A percentile compares a stretch with the other conserved stretches of the same genome.
phyloP scores from a whole-genome alignment of 2,329 filamentous ascomycete species.

The Macrophomina phaseolina region DNA sequence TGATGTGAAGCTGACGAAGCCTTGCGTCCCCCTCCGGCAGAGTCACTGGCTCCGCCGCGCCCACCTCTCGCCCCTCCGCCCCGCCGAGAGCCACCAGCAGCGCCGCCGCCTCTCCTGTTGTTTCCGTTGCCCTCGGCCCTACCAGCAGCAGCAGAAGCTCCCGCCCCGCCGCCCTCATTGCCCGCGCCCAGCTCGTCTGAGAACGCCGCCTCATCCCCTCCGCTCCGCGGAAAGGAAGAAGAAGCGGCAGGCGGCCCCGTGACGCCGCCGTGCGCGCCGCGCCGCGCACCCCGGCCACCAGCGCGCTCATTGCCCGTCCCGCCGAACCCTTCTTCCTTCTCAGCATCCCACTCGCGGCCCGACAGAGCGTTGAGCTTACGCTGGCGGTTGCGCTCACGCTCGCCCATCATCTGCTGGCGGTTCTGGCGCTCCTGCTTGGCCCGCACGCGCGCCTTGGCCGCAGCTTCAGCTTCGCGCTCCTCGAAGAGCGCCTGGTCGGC shows the following conservation, averaged over 20 bases:
- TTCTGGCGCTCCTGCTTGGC: constrained; percentile 56
- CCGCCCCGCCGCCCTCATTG: constrained; percentile 39
- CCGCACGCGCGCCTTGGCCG: constrained; percentile 53
- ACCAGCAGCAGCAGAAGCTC: constrained; percentile 6
- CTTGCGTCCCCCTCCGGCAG: constrained; percentile 25
- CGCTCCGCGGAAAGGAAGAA: constrained; percentile 30
- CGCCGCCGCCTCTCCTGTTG: not conserved
- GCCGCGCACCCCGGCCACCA: constrained; percentile 48
- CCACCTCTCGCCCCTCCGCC: constrained; percentile 40
- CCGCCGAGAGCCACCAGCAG: not conserved
- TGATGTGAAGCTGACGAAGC: constrained; percentile 30
- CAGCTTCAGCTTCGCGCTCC: constrained; percentile 65
- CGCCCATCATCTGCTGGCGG: constrained; percentile 65
- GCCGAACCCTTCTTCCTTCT: constrained; percentile 64
- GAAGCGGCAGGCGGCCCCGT: constrained; percentile 30
- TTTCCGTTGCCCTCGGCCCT: not conserved
- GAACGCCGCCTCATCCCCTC: constrained; percentile 25
- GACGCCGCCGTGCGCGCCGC: constrained; percentile 60
- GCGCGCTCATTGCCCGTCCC: constrained; percentile 49
- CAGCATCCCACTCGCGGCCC: constrained; percentile 67
- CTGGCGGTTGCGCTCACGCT: constrained; percentile 65
- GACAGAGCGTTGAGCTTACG: constrained; percentile 64
- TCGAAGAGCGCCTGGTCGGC: constrained; percentile 70
- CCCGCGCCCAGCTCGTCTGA: no score
- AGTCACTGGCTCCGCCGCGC: constrained; percentile 33